Evolutionary conservation across 805 yeast genomes (phyloP).

Genomic region (Priceomyces castillae): DNA sequence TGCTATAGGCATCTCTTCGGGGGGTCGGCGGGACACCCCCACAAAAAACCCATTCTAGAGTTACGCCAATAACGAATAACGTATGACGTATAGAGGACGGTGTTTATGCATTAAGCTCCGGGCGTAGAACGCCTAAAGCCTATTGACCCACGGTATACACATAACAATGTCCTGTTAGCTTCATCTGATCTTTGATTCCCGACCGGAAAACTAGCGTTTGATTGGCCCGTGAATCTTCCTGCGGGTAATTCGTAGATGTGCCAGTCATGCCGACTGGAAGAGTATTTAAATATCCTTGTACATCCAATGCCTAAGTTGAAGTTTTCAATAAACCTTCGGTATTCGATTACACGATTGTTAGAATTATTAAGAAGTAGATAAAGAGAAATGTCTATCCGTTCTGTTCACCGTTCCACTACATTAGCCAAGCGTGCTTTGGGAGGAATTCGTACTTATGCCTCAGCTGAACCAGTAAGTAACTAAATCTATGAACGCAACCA

Average conservation of each 20-base stretch:
- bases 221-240: conserved; percentile 5
- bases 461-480: conserved; percentile 36
- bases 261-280: conserved; percentile 8
- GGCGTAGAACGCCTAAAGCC: not conserved
- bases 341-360: not conserved
- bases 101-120: not conserved
- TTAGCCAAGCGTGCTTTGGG: conserved; percentile 24
- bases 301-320: conserved; percentile 1
- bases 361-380: conserved; percentile 4
- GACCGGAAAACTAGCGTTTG: conserved; percentile 2
- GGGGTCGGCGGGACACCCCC: not conserved
- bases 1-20: not conserved
- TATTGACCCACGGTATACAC: conserved; percentile 4
- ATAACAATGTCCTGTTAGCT: not conserved
- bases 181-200: conserved; percentile 4
- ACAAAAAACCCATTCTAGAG: not conserved
- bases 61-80: not conserved
- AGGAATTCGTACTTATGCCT: conserved; percentile 29
- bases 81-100: not conserved
- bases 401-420: conserved; percentile 34
- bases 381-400: conserved; percentile 31
- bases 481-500: not conserved
- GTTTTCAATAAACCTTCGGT: not conserved
- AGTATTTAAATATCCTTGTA: conserved; percentile 9
- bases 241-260: conserved; percentile 8